Conservation (phyloP, 2,329 filamentous ascomycete species). For the Neopestalotiopsis sp. region DNA sequence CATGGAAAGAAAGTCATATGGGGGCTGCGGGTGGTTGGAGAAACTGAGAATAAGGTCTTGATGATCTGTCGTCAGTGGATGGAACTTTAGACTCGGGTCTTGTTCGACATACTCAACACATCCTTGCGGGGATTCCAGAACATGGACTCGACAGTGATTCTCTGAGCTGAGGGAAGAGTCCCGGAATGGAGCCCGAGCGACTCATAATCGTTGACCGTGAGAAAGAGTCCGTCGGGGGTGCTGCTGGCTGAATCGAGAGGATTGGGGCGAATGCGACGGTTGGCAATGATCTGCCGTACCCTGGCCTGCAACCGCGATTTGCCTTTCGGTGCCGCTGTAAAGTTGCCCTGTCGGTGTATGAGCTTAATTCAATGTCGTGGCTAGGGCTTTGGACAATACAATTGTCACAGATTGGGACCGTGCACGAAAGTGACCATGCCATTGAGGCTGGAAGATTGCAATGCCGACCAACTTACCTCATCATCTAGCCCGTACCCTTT, state of each 20-base stretch:
- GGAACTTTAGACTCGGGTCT: neutral
- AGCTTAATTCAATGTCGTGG: neutral
- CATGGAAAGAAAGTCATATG: slow-evolving; percentile 54
- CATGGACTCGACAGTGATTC: slow-evolving; percentile 35
- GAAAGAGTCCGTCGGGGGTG: slow-evolving; percentile 30
- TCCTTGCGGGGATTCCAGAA: slow-evolving; percentile 37
- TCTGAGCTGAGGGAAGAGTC: slow-evolving; percentile 32
- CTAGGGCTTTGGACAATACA: neutral
- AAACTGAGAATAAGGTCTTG: slow-evolving; percentile 51
- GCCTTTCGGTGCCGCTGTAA: slow-evolving; percentile 31
- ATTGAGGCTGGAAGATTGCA: neutral
- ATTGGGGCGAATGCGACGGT: slow-evolving; percentile 27
- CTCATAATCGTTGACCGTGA: slow-evolving; percentile 34
- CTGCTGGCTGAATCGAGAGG: slow-evolving; percentile 24
- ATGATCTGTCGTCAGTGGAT: slow-evolving; percentile 22
- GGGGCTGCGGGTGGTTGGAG: slow-evolving; percentile 48
- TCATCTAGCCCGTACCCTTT: slow-evolving; percentile 33
- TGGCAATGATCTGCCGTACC: slow-evolving; percentile 35
- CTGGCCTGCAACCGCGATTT: slow-evolving; percentile 31
- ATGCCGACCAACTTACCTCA: slow-evolving; percentile 28
- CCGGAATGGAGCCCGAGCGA: slow-evolving; percentile 33
- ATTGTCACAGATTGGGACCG: neutral
- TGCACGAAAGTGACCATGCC: neutral
- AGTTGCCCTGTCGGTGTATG: slow-evolving; percentile 29
- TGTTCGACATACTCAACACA: slow-evolving; percentile 31